A percentile compares a stretch with the other conserved stretches of the same genome.
phyloP scores from a whole-genome alignment of 192 early-diverging fungal genomes.

The Podila horticola region DNA sequence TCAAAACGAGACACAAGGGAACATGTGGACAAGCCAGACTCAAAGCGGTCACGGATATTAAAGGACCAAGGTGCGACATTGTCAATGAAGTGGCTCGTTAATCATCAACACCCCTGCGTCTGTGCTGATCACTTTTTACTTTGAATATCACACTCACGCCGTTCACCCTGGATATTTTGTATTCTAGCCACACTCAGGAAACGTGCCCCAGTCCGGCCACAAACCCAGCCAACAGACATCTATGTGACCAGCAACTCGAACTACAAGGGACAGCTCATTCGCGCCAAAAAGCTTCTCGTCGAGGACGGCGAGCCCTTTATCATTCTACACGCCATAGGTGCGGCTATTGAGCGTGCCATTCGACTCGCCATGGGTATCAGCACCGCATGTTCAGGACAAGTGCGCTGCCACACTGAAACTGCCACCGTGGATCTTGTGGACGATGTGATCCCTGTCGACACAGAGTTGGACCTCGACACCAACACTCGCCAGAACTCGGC shows the following conservation, averaged over 20 bases:
- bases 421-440: slow-evolving; percentile 79
- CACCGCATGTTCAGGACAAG: slow-evolving; percentile 65
- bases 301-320: slow-evolving; percentile 69
- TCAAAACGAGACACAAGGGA: slow-evolving; percentile 1
- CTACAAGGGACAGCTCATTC: slow-evolving; percentile 66
- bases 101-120: neutral
- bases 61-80: slow-evolving; percentile 28
- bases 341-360: slow-evolving; percentile 75
- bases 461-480: slow-evolving; percentile 66
- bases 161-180: neutral
- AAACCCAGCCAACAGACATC: slow-evolving; percentile 77
- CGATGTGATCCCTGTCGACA: slow-evolving; percentile 77
- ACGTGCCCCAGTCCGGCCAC: slow-evolving; percentile 69
- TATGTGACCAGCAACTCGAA: slow-evolving; percentile 78
- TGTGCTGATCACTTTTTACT: neutral
- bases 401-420: slow-evolving; percentile 70
- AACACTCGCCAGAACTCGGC: slow-evolving; percentile 74
- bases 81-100: neutral
- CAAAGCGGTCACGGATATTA: slow-evolving; percentile 30
- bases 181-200: slow-evolving; percentile 59
- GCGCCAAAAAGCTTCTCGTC: slow-evolving; percentile 73
- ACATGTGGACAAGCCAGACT: slow-evolving; percentile 18
- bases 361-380: slow-evolving; percentile 72
- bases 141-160: neutral
- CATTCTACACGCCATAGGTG: slow-evolving; percentile 83